phyloP scores from a whole-genome alignment of 2,329 filamentous ascomycete species.

The Leptographium wingfieldii region DNA sequence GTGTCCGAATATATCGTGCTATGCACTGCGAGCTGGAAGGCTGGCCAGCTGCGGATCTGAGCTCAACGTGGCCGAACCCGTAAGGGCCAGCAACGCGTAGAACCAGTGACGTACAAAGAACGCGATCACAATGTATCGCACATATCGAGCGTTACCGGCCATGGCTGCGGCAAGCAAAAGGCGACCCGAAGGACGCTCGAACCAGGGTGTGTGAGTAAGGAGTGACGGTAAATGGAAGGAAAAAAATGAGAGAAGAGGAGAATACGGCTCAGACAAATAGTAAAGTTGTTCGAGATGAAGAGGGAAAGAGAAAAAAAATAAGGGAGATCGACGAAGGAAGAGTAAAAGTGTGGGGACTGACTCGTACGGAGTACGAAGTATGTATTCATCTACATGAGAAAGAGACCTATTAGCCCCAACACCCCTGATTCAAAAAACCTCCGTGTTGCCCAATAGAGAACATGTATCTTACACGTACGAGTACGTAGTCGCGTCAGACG shows the following conservation, averaged over 20 bases:
- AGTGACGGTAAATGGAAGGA: neutral
- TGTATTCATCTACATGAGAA: neutral
- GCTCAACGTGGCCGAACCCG: no score
- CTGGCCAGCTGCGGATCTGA: neutral
- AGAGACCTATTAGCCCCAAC: neutral
- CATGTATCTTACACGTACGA: neutral
- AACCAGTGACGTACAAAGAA: slow-evolving; percentile 49
- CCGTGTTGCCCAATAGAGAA: neutral
- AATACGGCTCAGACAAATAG: neutral
- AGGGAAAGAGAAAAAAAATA: neutral
- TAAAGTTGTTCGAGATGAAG: neutral
- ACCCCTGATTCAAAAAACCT: neutral
- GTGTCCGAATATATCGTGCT: neutral
- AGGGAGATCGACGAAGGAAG: neutral
- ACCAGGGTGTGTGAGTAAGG: neutral
- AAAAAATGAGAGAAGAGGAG: neutral
- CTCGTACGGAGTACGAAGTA: neutral
- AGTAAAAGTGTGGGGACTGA: neutral
- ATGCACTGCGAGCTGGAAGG: neutral
- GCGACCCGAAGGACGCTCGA: slow-evolving; percentile 3
- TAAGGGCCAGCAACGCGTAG: neutral
- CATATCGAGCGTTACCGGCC: slow-evolving; percentile 59
- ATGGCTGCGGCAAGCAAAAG: slow-evolving; percentile 19
- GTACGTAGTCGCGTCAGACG: neutral
- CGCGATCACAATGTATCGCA: slow-evolving; percentile 68